phyloP scores from a whole-genome alignment of 139 green algal genomes.

The Closterium sp. region DNA sequence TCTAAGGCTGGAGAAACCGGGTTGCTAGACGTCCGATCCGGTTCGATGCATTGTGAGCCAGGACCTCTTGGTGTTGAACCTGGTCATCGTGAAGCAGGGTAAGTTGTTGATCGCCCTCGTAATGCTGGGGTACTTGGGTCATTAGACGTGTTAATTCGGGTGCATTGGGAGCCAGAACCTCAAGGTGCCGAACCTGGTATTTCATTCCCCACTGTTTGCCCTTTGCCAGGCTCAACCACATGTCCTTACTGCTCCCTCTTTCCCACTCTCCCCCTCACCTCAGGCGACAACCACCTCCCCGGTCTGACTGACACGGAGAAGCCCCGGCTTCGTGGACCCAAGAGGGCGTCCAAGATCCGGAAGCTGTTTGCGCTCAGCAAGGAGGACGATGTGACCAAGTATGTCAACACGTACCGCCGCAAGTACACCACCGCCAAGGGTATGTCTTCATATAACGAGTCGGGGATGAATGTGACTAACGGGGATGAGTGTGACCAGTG shows the following conservation, averaged over 20 bases:
- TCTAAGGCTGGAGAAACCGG: too few relatives aligned
- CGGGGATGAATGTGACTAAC: conserved; percentile 63
- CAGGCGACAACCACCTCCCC: conserved; percentile 69
- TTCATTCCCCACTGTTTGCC: too few relatives aligned
- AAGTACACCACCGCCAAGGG: conserved; percentile 51
- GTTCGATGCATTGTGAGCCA: too few relatives aligned
- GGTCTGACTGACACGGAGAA: conserved; percentile 97
- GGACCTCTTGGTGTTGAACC: too few relatives aligned
- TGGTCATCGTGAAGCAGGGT: conserved; percentile 96
- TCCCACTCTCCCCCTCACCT: neutral
- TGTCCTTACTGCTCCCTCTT: too few relatives aligned
- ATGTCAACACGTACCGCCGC: conserved; percentile 95
- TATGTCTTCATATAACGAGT: conserved; percentile 54
- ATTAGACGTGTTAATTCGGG: too few relatives aligned
- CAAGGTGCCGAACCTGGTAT: too few relatives aligned
- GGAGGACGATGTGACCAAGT: conserved; percentile 97
- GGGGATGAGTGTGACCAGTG: conserved; percentile 62
- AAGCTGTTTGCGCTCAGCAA: conserved; percentile 99
- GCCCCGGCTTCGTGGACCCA: conserved; percentile 92
- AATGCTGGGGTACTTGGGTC: too few relatives aligned
- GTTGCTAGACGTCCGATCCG: too few relatives aligned
- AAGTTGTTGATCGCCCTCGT: too few relatives aligned
- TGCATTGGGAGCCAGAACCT: neutral
- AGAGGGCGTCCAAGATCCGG: conserved; percentile 96
- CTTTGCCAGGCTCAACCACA: too few relatives aligned